Base-by-base conservation (phyloP, 2,329 filamentous ascomycete genomes). In the Penicillium sp. region DNA sequence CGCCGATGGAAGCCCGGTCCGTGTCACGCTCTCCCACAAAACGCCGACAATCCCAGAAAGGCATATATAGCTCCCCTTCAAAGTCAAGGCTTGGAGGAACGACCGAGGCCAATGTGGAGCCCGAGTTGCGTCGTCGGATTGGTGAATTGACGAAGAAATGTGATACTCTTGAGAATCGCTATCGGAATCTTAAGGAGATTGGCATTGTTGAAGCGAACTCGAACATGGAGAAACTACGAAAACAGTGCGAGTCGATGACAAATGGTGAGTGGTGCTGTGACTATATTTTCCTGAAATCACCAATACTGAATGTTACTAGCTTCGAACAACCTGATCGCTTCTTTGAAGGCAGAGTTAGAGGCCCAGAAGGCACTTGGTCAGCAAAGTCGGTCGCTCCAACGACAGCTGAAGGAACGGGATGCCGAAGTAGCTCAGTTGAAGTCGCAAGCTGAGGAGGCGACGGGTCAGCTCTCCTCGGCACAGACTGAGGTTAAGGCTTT, bases 171-270 rank as follows among this genome's bases (percentile, higher is more conserved):
- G 87, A 94, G 56, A 69, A 78, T 41, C 90, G 85, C 60, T 91
- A 94, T 65, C 81, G 82, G 43, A 83, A 85, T 53, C 73, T 97
- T 24, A 81, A 82, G 43, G 88, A 96, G 46, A 77, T 91, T 28
- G 88, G 85, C 1, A 75, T 91, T 41, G 82, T 81, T 52, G 84
- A 88, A 59, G 88, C 88, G n/a, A 89, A 94, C 63, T 78, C 78
- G 43, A 95, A 91, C 64, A 91, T 94, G 65, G 88, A 95, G 52
- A 84, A 82, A 56, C 74, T 95, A 10, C 87, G 83, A 68, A 85
- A 84, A 60, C 83, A 88, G n/a, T n/a, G n/a, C n/a, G n/a, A n/a
- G n/a, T n/a, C n/a, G n/a, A n/a, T n/a, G n/a, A n/a, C n/a, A n/a
- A n/a, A n/a, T n/a, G n/a, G n/a, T n/a, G 57, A 80, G 79, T 8